Evolutionary conservation across 768 basidiomycete genomes (phyloP).

Genomic region (Obba rivulosa): DNA sequence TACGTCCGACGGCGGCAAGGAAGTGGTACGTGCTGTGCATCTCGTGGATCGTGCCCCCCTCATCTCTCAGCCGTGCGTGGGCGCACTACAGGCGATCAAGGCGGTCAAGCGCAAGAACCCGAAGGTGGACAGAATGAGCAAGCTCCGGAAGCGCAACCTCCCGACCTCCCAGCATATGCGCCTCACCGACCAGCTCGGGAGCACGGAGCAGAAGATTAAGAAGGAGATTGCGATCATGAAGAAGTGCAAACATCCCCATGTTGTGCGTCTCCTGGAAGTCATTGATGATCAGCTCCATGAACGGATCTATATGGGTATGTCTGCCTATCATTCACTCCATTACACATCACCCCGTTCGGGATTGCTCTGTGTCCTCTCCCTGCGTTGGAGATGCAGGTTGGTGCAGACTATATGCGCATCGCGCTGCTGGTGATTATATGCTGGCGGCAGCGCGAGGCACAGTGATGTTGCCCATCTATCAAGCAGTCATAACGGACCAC

Average conservation of each 20-base stretch:
- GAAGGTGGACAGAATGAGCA: constrained; percentile 58
- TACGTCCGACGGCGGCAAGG: constrained; percentile 32
- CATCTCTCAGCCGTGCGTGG: background rate
- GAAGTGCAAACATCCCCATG: constrained; percentile 85
- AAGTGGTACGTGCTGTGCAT: constrained; percentile 38
- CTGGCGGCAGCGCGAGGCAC: no score
- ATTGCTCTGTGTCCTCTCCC: background rate
- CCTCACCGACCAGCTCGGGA: constrained; percentile 63
- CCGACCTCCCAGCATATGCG: constrained; percentile 45
- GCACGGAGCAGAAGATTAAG: constrained; percentile 77
- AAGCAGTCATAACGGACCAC: background rate
- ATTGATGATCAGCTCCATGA: constrained; percentile 88
- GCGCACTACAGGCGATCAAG: constrained; percentile 63
- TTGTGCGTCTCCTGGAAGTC: constrained; percentile 87
- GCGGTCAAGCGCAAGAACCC: constrained; percentile 68
- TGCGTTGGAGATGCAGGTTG: no score
- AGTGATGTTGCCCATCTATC: no score
- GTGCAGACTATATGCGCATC: no score
- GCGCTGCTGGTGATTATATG: no score
- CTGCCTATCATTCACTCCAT: background rate
- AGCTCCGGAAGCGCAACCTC: constrained; percentile 33
- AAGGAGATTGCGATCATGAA: constrained; percentile 99
- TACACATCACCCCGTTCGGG: background rate
- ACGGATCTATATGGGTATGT: constrained; percentile 91
- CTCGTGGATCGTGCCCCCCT: background rate